Conservation (phyloP, 371 early-diverging fungal genomes). For the Rhizopus arrhizus region DNA sequence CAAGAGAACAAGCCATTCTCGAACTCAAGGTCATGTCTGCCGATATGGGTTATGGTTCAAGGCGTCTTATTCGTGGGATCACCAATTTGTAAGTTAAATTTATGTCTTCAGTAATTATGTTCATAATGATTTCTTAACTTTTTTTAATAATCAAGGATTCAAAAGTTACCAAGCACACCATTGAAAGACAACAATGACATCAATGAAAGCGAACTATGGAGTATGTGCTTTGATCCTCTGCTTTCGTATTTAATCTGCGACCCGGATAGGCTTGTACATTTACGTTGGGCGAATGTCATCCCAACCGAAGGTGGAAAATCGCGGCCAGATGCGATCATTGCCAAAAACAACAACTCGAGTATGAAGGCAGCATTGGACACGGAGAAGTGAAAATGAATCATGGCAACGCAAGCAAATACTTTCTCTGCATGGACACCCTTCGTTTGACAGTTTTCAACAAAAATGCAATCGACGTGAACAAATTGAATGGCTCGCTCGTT, state of each 20-base stretch:
- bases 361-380: slow-evolving; percentile 12
- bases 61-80: slow-evolving; percentile 18
- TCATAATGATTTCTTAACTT: too few species aligned
- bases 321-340: slow-evolving; percentile 17
- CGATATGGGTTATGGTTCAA: slow-evolving; percentile 20
- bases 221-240: slow-evolving; percentile 7
- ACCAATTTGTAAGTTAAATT: slow-evolving; percentile 17
- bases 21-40: slow-evolving; percentile 22
- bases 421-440: slow-evolving; percentile 25
- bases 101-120: not conserved
- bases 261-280: slow-evolving; percentile 17
- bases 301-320: slow-evolving; percentile 13
- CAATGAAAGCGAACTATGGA: slow-evolving; percentile 9
- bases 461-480: slow-evolving; percentile 32
- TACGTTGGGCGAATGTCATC: slow-evolving; percentile 15
- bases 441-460: slow-evolving; percentile 34
- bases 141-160: too few species aligned
- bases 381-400: slow-evolving; percentile 21
- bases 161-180: too few species aligned
- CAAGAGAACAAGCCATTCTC: slow-evolving; percentile 21
- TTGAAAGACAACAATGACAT: slow-evolving; percentile 1
- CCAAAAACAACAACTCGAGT: slow-evolving; percentile 11
- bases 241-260: slow-evolving; percentile 11
- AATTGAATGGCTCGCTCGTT: slow-evolving; percentile 11
- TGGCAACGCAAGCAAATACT: slow-evolving; percentile 15